Conservation (phyloP, 2,329 filamentous ascomycete species). For the Bipolaris cookei region DNA sequence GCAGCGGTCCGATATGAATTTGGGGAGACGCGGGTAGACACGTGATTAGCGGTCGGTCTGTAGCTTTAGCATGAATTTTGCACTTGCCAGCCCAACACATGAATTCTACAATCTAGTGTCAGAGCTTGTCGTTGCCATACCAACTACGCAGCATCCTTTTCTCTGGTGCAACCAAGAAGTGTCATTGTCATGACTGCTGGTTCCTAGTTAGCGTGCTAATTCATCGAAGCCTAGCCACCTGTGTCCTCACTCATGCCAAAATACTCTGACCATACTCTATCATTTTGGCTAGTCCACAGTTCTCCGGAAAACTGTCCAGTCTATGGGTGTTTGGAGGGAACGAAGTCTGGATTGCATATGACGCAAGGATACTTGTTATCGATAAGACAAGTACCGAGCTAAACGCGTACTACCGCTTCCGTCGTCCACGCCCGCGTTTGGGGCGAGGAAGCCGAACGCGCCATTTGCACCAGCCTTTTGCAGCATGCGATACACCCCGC, state of each 20-base stretch:
- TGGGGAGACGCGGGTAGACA: not conserved
- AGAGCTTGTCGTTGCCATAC: not conserved
- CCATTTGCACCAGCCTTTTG: not conserved
- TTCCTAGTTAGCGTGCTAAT: not conserved
- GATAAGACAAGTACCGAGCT: constrained; percentile 15
- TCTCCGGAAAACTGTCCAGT: not conserved
- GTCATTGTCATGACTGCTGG: not conserved
- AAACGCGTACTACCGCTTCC: constrained; percentile 11
- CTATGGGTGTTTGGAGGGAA: not conserved
- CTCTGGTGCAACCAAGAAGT: not conserved
- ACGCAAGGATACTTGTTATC: constrained; percentile 7
- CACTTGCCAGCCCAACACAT: not conserved
- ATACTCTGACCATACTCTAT: not conserved
- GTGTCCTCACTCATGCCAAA: not conserved
- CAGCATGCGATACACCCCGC: constrained; percentile 15
- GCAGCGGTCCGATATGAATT: not conserved
- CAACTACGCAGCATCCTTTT: not conserved
- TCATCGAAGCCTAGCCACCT: not conserved
- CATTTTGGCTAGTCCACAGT: not conserved
- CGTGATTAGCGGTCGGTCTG: not conserved
- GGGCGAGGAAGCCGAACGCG: constrained; percentile 2
- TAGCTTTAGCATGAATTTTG: not conserved
- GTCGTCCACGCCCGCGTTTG: not conserved
- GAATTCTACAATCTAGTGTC: not conserved
- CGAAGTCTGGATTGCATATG: not conserved